Percentiles rank a stretch among this genome's conserved stretches.
phyloP scores from a whole-genome alignment of 1,284 basidiomycete genomes.

The Xanthoconium separans region DNA sequence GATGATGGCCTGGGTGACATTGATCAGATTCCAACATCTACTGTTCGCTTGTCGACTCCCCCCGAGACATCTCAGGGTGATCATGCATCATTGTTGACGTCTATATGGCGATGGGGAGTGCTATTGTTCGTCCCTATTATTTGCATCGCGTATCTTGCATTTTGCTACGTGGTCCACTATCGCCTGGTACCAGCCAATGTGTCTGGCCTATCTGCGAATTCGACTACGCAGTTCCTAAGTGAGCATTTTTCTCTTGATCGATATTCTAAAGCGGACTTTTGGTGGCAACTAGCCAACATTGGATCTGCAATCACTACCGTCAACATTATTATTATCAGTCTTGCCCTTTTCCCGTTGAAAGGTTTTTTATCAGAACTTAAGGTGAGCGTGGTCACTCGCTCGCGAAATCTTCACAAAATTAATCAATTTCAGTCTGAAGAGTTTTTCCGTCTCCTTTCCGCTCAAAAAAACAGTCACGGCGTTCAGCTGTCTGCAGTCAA shows the following conservation, averaged over 20 bases:
- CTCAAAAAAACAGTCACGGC: neutral
- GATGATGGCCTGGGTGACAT: no score
- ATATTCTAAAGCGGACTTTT: neutral
- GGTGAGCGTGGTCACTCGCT: neutral
- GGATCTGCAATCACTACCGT: constrained; percentile 9
- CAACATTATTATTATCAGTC: constrained; percentile 8
- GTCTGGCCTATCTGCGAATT: no score
- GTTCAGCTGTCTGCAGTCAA: no score
- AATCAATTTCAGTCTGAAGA: constrained; percentile 12
- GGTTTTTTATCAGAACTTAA: constrained; percentile 8
- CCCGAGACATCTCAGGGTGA: no score
- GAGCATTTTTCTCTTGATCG: neutral
- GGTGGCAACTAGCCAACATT: constrained; percentile 3
- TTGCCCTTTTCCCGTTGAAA: constrained; percentile 8
- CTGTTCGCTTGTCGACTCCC: no score
- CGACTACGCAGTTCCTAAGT: constrained; percentile 6
- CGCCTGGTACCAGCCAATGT: no score
- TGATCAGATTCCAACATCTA: no score
- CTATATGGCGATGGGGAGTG: no score
- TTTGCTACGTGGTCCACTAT: no score
- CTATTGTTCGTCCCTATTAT: no score
- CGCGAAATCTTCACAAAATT: neutral
- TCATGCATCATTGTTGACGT: no score
- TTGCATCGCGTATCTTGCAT: no score
- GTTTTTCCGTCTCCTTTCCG: constrained; percentile 11